Evolutionary conservation across 2,329 filamentous ascomycete genomes (phyloP), one percentile per base, ranked within the genome.

Genomic region (Penicillium sp.): DNA sequence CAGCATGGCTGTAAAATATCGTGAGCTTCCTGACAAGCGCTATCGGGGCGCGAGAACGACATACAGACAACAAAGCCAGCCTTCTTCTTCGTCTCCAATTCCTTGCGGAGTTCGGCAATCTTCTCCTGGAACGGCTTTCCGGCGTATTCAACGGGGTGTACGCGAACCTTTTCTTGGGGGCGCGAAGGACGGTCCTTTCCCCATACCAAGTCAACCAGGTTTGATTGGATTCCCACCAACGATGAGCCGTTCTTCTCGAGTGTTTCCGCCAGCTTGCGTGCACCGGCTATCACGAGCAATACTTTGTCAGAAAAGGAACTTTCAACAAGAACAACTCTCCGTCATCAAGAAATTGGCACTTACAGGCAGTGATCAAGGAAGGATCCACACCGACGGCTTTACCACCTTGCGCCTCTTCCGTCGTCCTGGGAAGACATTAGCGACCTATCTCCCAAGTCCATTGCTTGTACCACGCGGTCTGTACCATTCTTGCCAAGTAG

Each of bases 401-500:
- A 49, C 89, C 90, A 37, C 83, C 87, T 43, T 86, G 81, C n/a
- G 86, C 83, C 67, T 95, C 86, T 64, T 93, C 87, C 32, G 87
- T 85, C 12, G 81, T 80, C 77, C 77, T 80, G 61, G 44, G 34
- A 44, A 42, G 12, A 32, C 18, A 34, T 26, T 62, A 48, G 60
- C 49, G 47, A 18, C 42, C 28, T n/a, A n/a, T 9, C 24, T 39
- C 36, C 18, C 4, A 43, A 35, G 9, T 1, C 35, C 13, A 5
- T 1, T 39, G 18, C 18, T 18, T 18, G 18, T 53, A 29, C 45
- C 34, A 24, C 28, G 44, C 5, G 46, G 11, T 26, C 12, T 60
- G 47, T 84, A 83, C 93, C 93, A 98, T 69, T 97, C 93, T 66
- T 96, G 89, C 88, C 93, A 98, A 0, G 91, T 97, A 1, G 89